These are phyloP conservation scores for Candida awuae DNA, from an alignment of 805 yeast species.

Conservation along the genomic window DNA sequence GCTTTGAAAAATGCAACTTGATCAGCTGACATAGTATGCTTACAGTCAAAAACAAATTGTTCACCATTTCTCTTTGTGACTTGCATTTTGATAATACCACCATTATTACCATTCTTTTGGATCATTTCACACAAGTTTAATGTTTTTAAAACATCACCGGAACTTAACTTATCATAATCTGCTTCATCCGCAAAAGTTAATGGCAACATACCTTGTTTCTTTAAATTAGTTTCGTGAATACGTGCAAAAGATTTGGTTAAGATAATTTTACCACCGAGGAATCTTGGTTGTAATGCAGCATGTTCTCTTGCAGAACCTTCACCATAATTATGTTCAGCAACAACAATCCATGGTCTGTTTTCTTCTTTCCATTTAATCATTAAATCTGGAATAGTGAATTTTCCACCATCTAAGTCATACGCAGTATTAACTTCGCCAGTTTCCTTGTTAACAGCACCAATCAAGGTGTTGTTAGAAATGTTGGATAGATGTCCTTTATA, in stretches of 20 bases:
- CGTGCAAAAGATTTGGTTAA: constrained; percentile 94
- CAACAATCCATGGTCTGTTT: constrained; percentile 81
- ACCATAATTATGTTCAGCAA: constrained; percentile 97
- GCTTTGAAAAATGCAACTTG: constrained; percentile 95
- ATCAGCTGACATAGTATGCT: constrained; percentile 95
- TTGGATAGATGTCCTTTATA: constrained; percentile 97
- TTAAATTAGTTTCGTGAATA: constrained; percentile 95
- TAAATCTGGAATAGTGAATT: constrained; percentile 82
- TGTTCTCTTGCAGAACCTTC: constrained; percentile 99
- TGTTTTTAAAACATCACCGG: constrained; percentile 76
- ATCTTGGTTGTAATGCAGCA: constrained; percentile 93
- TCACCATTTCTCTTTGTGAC: constrained; percentile 73
- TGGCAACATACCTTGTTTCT: constrained; percentile 97
- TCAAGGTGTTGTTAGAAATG: constrained; percentile 88
- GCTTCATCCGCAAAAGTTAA: constrained; percentile 82
- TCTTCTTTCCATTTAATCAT: constrained; percentile 94
- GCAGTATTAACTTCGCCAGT: constrained; percentile 93
- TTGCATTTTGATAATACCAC: constrained; percentile 65
- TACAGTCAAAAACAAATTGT: constrained; percentile 59
- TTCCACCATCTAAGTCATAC: constrained; percentile 74
- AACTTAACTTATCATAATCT: constrained; percentile 74
- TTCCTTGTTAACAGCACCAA: constrained; percentile 95
- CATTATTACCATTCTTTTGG: constrained; percentile 77
- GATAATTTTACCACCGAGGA: constrained; percentile 83
- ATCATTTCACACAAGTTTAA: constrained; percentile 68